A percentile compares a stretch with the other conserved stretches of the same genome.
phyloP scores from a whole-genome alignment of 352 stramenopile species.

The Pythium dissimile region DNA sequence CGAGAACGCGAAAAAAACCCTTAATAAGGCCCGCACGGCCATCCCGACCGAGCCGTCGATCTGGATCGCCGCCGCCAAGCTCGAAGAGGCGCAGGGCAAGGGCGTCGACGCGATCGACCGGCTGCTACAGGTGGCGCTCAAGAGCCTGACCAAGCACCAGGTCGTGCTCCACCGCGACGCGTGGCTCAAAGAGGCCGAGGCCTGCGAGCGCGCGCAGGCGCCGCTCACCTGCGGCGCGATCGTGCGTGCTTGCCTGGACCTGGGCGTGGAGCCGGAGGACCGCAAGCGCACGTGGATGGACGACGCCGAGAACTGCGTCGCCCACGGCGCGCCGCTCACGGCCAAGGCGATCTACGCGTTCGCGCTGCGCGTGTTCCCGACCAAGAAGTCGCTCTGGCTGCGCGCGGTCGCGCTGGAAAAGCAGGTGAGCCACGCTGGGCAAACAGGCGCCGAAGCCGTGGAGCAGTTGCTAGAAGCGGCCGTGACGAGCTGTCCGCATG shows the following conservation, averaged over 20 bases:
- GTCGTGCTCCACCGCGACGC: slow-evolving; percentile 93
- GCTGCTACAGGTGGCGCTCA: slow-evolving; percentile 79
- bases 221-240: slow-evolving; percentile 94
- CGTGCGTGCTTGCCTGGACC: slow-evolving; percentile 90
- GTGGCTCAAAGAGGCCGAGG: slow-evolving; percentile 97
- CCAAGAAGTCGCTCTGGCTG: slow-evolving; percentile 96
- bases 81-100: slow-evolving; percentile 97
- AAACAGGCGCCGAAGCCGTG: slow-evolving; percentile 69
- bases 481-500: slow-evolving; percentile 90
- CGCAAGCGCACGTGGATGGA: slow-evolving; percentile 96
- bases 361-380: slow-evolving; percentile 85
- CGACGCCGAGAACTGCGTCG: slow-evolving; percentile 93
- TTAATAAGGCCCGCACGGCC: slow-evolving; percentile 94
- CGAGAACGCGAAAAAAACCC: slow-evolving; percentile 95
- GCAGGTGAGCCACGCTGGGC: slow-evolving; percentile 83
- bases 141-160: slow-evolving; percentile 88
- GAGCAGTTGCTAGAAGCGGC: slow-evolving; percentile 91
- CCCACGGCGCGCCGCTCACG: slow-evolving; percentile 83
- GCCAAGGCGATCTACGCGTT: slow-evolving; percentile 94
- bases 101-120: slow-evolving; percentile 80
- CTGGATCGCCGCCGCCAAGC: slow-evolving; percentile 98
- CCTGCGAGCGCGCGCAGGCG: slow-evolving; percentile 88
- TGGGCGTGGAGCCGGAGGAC: slow-evolving; percentile 96
- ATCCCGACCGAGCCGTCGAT: slow-evolving; percentile 96
- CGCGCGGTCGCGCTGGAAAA: slow-evolving; percentile 96